Conservation (phyloP, 257 asterid species). For the Parsonsia alboflavescens region DNA sequence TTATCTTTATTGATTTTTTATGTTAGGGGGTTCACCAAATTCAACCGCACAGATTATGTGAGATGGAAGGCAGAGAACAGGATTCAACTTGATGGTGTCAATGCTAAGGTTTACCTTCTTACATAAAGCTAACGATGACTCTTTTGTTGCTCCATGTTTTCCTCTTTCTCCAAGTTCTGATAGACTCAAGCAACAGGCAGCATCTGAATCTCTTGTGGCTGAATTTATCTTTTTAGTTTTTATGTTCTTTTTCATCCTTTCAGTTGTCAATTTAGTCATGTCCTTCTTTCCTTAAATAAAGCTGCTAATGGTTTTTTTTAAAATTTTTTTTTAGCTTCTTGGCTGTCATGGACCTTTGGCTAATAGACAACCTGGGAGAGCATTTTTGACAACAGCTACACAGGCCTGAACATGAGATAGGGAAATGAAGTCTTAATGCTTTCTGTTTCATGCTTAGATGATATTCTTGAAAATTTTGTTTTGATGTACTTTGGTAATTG, state of each 20-base stretch:
- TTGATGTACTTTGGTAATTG: background rate
- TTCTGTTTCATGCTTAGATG: background rate
- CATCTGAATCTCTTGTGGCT: background rate
- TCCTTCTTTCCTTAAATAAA: background rate
- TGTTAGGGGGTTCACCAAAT: conserved; percentile 22
- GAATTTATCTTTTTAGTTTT: background rate
- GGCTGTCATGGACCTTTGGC: conserved; percentile 11
- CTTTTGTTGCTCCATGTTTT: background rate
- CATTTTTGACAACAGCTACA: background rate
- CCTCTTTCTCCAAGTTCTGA: background rate
- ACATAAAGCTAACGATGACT: background rate
- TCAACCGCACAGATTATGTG: conserved; percentile 19
- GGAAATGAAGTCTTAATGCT: background rate
- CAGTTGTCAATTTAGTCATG: background rate
- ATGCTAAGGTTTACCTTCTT: conserved; percentile 18
- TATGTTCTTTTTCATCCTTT: background rate
- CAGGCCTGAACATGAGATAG: background rate
- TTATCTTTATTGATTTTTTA: background rate
- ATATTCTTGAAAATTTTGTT: background rate
- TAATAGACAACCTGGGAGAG: conserved; percentile 2
- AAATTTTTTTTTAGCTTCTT: conserved; percentile 11
- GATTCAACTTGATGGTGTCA: conserved; percentile 18
- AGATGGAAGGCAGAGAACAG: conserved; percentile 18
- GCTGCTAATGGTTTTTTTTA: background rate
- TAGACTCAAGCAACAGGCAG: background rate